Base-by-base conservation (phyloP, 169 alveolate species). In the Cryptosporidium felis region DNA sequence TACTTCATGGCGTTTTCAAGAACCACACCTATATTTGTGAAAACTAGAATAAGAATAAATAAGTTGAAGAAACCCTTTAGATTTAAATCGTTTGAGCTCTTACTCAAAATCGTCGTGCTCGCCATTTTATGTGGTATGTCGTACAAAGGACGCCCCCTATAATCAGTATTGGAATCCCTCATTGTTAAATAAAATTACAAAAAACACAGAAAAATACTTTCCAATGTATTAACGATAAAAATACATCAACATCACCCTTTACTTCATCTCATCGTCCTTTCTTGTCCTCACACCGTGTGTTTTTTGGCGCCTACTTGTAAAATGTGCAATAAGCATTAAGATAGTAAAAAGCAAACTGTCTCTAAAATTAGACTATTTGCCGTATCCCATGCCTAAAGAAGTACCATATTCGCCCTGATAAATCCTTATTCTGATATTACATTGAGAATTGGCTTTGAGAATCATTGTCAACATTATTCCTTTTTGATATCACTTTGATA, bases 21-120 rank as follows among this genome's bases (percentile, higher is more conserved):
- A 9, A 95, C 94, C 45, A 95, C 80, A 38, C 97, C 88, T 81
- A 95, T 93, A 88, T 95, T 94, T 40, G 93, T 92, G 32, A 94
- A 94, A 32, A 92, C 92, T 26, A 95, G 91, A 40, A 95, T 82
- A 32, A 95, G 92, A 30, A 91, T 90, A 21, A 92, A 93, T 34
- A 95, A 91, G 81, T 95, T 95, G 45, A 93, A 80, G 63, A 95
- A 95, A 2, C 98, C 98, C 62, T 91, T 89, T 34, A 94, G 66
- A 59, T 94, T 91, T 45, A 93, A 80, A 65, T 92, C 93, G 58
- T 85, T 45, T 41, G 94, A 62, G 30, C 80, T 74, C 38, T 74
- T 74, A 18, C 85, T 74, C 42, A 74, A 53, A 49, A 74, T 74
- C 9, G 85, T 74, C 23, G 67, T 74, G 42, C 85, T 74, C 9